phyloP scores from a whole-genome alignment of 495 filamentous ascomycete genomes.

The Aspergillus cristatus region DNA sequence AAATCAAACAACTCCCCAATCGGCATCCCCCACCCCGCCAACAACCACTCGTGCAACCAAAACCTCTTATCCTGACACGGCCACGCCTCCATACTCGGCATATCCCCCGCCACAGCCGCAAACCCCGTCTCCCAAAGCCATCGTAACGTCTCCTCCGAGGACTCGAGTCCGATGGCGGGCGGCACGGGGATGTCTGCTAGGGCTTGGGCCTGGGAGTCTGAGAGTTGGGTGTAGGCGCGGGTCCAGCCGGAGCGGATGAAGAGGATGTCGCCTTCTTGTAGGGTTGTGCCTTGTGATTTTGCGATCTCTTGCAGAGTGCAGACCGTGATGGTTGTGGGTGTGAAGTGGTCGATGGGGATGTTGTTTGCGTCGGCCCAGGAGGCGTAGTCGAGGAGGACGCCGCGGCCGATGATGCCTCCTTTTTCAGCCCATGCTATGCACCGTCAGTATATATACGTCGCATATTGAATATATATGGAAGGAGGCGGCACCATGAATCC shows the following conservation, averaged over 20 bases:
- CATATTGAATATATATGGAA: conserved; percentile 1
- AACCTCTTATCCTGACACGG: conserved; percentile 20
- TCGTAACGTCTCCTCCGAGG: conserved; percentile 27
- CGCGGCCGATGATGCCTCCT: conserved; percentile 46
- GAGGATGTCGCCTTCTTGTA: conserved; percentile 44
- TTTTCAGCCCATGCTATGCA: no score
- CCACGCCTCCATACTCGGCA: conserved; percentile 35
- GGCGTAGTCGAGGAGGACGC: conserved; percentile 50
- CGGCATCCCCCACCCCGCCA: conserved; percentile 48
- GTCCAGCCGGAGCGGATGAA: conserved; percentile 46
- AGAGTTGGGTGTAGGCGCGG: conserved; percentile 28
- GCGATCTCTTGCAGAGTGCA: conserved; percentile 30
- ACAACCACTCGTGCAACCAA: conserved; percentile 42
- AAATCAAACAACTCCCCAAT: conserved; percentile 54
- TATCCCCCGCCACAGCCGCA: conserved; percentile 43
- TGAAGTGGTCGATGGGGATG: conserved; percentile 27
- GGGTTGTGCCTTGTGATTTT: conserved; percentile 21
- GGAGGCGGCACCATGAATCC: conserved; percentile 33
- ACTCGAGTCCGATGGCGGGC: conserved; percentile 36
- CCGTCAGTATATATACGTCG: no score
- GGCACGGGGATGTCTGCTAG: conserved; percentile 19
- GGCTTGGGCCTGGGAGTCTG: conserved; percentile 15
- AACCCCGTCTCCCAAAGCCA: conserved; percentile 45
- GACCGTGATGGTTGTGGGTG: conserved; percentile 29
- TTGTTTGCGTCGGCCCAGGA: conserved; percentile 37